Evolutionary conservation across 2,329 filamentous ascomycete genomes (phyloP), one percentile per base, ranked within the genome.

Genomic region (Botrytis cinerea): DNA sequence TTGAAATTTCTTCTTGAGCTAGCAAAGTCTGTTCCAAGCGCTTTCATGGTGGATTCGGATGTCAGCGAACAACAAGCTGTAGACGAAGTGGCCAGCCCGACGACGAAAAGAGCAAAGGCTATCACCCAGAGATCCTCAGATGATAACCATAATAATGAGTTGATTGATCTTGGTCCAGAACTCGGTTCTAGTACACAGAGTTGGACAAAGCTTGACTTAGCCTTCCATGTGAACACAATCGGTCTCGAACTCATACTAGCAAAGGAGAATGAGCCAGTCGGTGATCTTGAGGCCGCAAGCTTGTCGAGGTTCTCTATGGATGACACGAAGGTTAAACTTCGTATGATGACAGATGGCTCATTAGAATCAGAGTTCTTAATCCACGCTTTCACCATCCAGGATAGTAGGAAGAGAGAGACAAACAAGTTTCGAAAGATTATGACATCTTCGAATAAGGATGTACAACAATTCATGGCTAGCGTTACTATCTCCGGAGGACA

Each of bases 361-460:
- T 83, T 99, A 59, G 96, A 99, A 81, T 94, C 95, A 3, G 97
- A 99, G 81, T 88, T 99, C 10, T 87, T 97, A 51, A 94, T 99
- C 25, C 92, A 96, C 74, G 96, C 95, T 0, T 98, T 99, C 81
- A 97, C 94, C 0, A 97, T 98, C 76, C 89, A 93, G 73, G 96
- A 99, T 81, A 98, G 92, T 76, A 91, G 97, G n/a, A 91, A 90
- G 7, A 89, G 90, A 71, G 95, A 97, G 78, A 93, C 92, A 8
- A 99, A 98, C 85, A 98, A 97, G 81, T 99, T 97, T 86, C 90
- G 94, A 69, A 97, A 95, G 82, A 98, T 99, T 83, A 98, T 99
- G 96, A 95, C 95, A 2, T 91, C 97, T 72, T 94, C 95, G 80
- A 98, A 98, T 82, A 95, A 94, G 78, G 92, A 95, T 73, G 94